phyloP scores from a whole-genome alignment of 371 early-diverging fungal genomes.

The Blakeslea trispora region DNA sequence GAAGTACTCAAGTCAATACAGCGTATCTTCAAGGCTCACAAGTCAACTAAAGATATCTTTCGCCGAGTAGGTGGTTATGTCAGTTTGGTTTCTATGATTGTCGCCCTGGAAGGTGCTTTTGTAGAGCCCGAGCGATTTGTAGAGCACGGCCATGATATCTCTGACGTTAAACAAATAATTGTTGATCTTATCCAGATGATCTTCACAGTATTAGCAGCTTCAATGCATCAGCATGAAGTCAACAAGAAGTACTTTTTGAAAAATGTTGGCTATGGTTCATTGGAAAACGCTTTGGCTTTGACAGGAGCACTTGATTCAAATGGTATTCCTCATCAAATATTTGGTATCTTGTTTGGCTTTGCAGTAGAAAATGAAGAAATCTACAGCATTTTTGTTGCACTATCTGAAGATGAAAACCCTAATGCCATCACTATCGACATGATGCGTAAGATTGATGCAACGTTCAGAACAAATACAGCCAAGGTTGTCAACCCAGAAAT shows the following conservation, averaged over 20 bases:
- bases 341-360: slow-evolving; percentile 67
- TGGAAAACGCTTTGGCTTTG: slow-evolving; percentile 63
- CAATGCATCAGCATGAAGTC: slow-evolving; percentile 58
- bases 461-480: slow-evolving; percentile 28
- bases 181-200: slow-evolving; percentile 48
- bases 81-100: slow-evolving; percentile 63
- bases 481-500: slow-evolving; percentile 60
- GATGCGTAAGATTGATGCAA: slow-evolving; percentile 22
- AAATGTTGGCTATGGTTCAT: slow-evolving; percentile 56
- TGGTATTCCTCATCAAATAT: slow-evolving; percentile 43
- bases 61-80: slow-evolving; percentile 67
- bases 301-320: slow-evolving; percentile 56
- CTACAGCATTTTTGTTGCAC: slow-evolving; percentile 44
- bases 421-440: slow-evolving; percentile 1
- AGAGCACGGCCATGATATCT: slow-evolving; percentile 34
- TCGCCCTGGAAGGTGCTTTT: slow-evolving; percentile 64
- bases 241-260: slow-evolving; percentile 58
- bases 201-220: slow-evolving; percentile 58
- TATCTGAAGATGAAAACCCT: slow-evolving; percentile 1
- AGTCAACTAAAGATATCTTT: slow-evolving; percentile 54
- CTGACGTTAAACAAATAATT: slow-evolving; percentile 13
- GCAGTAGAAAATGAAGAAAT: slow-evolving; percentile 56
- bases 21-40: slow-evolving; percentile 50
- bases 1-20: slow-evolving; percentile 58
- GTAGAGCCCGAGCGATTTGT: slow-evolving; percentile 26